Conservation (phyloP, 75 land plant species). For the Sequoiadendron giganteum region DNA sequence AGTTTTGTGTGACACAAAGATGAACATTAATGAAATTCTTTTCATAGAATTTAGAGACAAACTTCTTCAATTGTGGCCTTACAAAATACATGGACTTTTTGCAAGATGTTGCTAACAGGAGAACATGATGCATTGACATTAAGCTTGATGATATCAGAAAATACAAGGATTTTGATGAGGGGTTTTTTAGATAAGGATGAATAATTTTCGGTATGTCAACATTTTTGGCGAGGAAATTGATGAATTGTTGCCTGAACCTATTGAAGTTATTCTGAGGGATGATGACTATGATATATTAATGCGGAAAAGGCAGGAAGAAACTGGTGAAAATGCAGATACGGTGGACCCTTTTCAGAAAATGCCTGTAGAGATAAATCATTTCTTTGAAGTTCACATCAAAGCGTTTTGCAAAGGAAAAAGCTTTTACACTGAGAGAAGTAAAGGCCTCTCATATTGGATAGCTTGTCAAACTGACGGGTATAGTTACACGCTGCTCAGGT, state of each 20-base stretch:
- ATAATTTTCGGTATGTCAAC: constrained; percentile 75
- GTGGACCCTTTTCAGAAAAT: constrained; percentile 74
- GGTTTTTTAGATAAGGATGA: constrained; percentile 69
- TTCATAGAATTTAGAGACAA: too few relatives aligned
- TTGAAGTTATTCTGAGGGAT: constrained; percentile 61
- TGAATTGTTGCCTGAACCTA: constrained; percentile 91
- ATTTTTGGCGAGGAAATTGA: constrained; percentile 87
- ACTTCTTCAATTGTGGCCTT: too few relatives aligned
- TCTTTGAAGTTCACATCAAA: constrained; percentile 18
- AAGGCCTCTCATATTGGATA: constrained; percentile 86
- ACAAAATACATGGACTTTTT: too few relatives aligned
- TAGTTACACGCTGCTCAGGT: constrained; percentile 89
- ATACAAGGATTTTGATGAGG: constrained; percentile 75
- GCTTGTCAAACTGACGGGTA: constrained; percentile 85
- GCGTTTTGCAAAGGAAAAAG: constrained; percentile 12
- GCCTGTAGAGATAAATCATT: constrained; percentile 92
- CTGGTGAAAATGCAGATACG: constrained; percentile 56
- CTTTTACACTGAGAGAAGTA: constrained; percentile 74
- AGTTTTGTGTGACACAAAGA: too few relatives aligned
- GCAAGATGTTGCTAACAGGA: too few relatives aligned
- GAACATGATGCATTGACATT: too few relatives aligned
- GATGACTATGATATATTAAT: constrained; percentile 90
- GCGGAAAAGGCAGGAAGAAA: constrained; percentile 85
- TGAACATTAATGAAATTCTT: too few relatives aligned
- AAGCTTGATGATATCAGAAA: too few relatives aligned